Conservation (phyloP, 495 filamentous ascomycete species). For the Annulohypoxylon stygium region DNA sequence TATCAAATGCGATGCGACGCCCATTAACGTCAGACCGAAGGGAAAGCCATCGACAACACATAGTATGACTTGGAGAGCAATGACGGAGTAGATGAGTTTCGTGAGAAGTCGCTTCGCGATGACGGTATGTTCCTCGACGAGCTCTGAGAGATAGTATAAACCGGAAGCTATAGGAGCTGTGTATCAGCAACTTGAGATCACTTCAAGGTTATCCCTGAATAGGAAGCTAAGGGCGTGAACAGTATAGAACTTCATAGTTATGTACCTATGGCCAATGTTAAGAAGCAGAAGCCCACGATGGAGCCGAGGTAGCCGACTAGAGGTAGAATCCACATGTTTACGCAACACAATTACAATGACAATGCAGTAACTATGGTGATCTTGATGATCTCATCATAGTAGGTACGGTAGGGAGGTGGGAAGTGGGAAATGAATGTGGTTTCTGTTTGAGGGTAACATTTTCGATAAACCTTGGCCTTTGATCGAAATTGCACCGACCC, state of each 20-base stretch:
- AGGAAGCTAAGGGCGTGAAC: conserved; percentile 23
- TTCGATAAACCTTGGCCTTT: conserved; percentile 22
- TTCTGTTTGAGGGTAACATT: conserved; percentile 15
- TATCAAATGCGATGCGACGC: conserved; percentile 84
- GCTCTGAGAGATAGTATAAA: conserved; percentile 96
- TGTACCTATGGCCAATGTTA: conserved; percentile 90
- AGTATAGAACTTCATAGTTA: conserved; percentile 38
- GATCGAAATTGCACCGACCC: conserved; percentile 9
- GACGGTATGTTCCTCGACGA: conserved; percentile 98
- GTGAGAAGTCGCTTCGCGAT: conserved; percentile 86
- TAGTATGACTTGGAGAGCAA: conserved; percentile 79
- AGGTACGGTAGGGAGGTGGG: conserved; percentile 8
- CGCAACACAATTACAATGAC: neutral
- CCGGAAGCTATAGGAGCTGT: conserved; percentile 77
- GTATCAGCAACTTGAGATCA: conserved; percentile 23
- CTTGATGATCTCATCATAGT: conserved; percentile 39
- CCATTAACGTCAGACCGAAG: conserved; percentile 75
- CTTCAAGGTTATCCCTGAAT: neutral
- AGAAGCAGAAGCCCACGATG: conserved; percentile 88
- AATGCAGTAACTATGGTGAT: neutral
- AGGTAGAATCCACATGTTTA: conserved; percentile 89
- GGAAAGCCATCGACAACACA: conserved; percentile 88
- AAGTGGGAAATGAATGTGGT: conserved; percentile 18
- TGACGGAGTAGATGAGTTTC: conserved; percentile 86
- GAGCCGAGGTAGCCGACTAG: conserved; percentile 90